Evolutionary conservation across 768 basidiomycete species (phyloP).

Genomic region (Lactarius hengduanensis): DNA sequence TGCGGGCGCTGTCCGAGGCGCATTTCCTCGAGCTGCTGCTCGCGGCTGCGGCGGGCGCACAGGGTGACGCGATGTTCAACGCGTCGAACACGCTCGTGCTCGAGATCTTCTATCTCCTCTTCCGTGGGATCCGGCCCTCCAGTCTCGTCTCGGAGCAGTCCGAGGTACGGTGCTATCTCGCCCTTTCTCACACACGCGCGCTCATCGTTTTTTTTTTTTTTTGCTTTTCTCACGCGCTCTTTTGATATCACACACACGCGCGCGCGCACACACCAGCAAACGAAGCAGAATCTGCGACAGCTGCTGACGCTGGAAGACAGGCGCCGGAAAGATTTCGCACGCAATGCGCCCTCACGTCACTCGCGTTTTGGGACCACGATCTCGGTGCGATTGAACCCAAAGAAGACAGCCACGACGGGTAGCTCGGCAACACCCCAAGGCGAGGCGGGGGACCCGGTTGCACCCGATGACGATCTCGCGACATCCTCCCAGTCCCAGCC

Average conservation of each 20-base stretch:
- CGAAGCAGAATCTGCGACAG: slow-evolving; percentile 62
- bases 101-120: slow-evolving; percentile 91
- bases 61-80: slow-evolving; percentile 75
- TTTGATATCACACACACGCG: no score
- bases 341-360: slow-evolving; percentile 71
- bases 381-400: slow-evolving; percentile 66
- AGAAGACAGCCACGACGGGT: slow-evolving; percentile 36
- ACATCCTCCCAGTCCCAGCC: slow-evolving; percentile 43
- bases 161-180: slow-evolving; percentile 47
- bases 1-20: slow-evolving; percentile 67
- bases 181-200: not conserved
- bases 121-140: slow-evolving; percentile 71
- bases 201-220: not conserved
- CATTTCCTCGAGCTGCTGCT: slow-evolving; percentile 75
- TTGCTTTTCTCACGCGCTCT: not conserved
- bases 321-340: slow-evolving; percentile 53
- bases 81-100: slow-evolving; percentile 87
- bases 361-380: slow-evolving; percentile 97
- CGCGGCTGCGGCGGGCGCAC: slow-evolving; percentile 79
- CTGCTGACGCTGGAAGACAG: slow-evolving; percentile 78
- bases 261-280: slow-evolving; percentile 48
- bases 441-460: slow-evolving; percentile 31
- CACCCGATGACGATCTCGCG: slow-evolving; percentile 18
- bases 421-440: slow-evolving; percentile 32
- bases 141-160: slow-evolving; percentile 58